Evolutionary conservation across 441 rosid species (phyloP), one percentile per base, ranked within the genome.

Genomic region (Brassica hybrid): DNA sequence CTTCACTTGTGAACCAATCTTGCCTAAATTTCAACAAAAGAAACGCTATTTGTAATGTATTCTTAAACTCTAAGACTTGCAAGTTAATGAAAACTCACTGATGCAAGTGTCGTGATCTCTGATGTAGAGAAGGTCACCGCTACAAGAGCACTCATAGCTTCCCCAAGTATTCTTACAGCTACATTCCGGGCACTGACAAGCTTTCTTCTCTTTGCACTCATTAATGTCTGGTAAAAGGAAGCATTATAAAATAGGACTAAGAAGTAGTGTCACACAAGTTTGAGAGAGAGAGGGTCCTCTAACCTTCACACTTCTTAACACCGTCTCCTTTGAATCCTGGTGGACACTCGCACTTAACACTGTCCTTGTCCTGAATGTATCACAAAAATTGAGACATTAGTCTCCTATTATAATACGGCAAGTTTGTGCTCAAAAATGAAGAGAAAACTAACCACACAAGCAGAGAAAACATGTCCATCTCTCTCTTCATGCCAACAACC

Each of bases 41-140:
- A n/a, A n/a, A n/a, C n/a, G n/a, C n/a, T n/a, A n/a, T n/a, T n/a
- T n/a, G n/a, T n/a, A n/a, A n/a, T n/a, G n/a, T n/a, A n/a, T n/a
- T n/a, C n/a, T 5, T 74, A 9, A 59, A 36, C n/a, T 16, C 2
- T 43, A n/a, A 73, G 21, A 73, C 1, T 9, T 41, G 52, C 30
- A 14, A 12, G 65, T 48, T 71, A 32, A 50, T 21, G 75, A 54
- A 58, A 69, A 85, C 96, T 77, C 74, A 94, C 98, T 92, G 82
- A 94, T 90, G 94, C 97, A 94, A 67, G 98, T 86, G 80, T 92
- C 98, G 18, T 94, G 97, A 79, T 94, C 98, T 82, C 88, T 86
- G 61, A 94, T 92, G 77, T 94, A 94, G 71, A 94, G 87, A 81
- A 92, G 95, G 81, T 91, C 91, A 7, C 88, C 91, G 41, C 97